Conservation (phyloP, 768 basidiomycete species). For the Suillus ampliporus region DNA sequence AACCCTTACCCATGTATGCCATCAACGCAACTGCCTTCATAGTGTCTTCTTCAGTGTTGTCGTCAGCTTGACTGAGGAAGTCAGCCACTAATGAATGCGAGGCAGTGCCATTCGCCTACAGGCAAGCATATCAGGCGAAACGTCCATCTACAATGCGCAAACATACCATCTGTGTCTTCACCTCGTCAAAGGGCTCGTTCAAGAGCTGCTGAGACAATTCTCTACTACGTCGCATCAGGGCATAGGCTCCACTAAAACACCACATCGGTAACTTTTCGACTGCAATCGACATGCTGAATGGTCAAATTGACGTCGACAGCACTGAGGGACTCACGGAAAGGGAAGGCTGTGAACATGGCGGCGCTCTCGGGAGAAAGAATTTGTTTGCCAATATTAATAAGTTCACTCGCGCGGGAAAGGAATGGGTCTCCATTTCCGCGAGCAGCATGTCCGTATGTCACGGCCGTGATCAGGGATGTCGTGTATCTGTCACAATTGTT, state of each 20-base stretch:
- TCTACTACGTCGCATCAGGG: neutral
- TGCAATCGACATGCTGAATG: conserved; percentile 6
- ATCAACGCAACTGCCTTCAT: conserved; percentile 7
- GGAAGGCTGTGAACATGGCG: conserved; percentile 8
- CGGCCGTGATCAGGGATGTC: conserved; percentile 5
- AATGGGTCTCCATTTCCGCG: neutral
- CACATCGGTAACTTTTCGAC: conserved; percentile 10
- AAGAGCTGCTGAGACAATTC: neutral
- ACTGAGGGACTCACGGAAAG: conserved; percentile 6
- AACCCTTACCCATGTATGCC: conserved; percentile 3
- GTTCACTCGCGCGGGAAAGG: neutral
- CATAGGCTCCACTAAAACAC: conserved; percentile 13
- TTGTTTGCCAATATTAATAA: neutral
- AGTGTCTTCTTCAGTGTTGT: neutral
- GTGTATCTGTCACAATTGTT: conserved; percentile 6
- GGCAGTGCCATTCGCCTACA: conserved; percentile 5
- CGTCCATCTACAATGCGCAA: neutral
- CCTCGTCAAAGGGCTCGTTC: conserved; percentile 8
- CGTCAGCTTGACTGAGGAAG: neutral
- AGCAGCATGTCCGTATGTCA: conserved; percentile 8
- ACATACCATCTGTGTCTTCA: neutral
- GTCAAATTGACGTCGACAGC: neutral
- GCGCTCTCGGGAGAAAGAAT: neutral
- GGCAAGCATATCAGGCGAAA: neutral
- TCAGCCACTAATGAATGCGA: conserved; percentile 4